Conservation (phyloP, 2,329 filamentous ascomycete species). For the Spiromastix sp. region DNA sequence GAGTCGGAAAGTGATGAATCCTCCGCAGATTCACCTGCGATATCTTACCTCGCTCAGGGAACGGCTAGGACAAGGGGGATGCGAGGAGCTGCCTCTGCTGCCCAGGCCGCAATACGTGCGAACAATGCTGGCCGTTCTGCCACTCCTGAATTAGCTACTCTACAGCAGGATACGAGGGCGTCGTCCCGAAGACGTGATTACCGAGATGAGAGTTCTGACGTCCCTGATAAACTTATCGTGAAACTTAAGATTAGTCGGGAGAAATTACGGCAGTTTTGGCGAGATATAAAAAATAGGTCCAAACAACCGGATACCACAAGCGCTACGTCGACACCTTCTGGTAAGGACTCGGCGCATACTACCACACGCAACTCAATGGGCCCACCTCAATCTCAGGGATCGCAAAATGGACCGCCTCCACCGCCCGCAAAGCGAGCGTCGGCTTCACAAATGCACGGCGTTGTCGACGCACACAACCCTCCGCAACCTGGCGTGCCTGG, state of each 20-base stretch:
- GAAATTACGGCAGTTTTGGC: constrained; percentile 57
- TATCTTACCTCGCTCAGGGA: constrained; percentile 56
- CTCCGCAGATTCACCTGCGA: constrained; percentile 71
- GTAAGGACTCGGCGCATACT: constrained; percentile 34
- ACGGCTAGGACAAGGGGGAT: constrained; percentile 81
- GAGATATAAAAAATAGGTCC: constrained; percentile 40
- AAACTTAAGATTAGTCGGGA: constrained; percentile 64
- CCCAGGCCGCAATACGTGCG: constrained; percentile 74
- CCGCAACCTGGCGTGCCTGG: constrained; percentile 31
- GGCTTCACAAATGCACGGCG: constrained; percentile 30
- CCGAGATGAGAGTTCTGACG: constrained; percentile 69
- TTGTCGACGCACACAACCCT: constrained; percentile 36
- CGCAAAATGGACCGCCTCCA: constrained; percentile 14
- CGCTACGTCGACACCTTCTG: constrained; percentile 13
- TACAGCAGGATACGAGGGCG: constrained; percentile 63
- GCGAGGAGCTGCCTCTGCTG: constrained; percentile 76
- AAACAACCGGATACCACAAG: constrained; percentile 34
- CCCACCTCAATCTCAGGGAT: constrained; percentile 18
- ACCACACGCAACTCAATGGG: constrained; percentile 11
- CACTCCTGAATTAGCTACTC: constrained; percentile 63
- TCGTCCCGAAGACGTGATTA: constrained; percentile 54
- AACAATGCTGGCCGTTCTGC: constrained; percentile 68
- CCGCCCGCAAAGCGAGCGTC: constrained; percentile 18
- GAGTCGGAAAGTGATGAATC: constrained; percentile 90
- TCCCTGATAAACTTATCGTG: constrained; percentile 59